These are phyloP conservation scores for Trametes polyzona DNA, from an alignment of 1,284 basidiomycete species.

Conservation along the genomic window DNA sequence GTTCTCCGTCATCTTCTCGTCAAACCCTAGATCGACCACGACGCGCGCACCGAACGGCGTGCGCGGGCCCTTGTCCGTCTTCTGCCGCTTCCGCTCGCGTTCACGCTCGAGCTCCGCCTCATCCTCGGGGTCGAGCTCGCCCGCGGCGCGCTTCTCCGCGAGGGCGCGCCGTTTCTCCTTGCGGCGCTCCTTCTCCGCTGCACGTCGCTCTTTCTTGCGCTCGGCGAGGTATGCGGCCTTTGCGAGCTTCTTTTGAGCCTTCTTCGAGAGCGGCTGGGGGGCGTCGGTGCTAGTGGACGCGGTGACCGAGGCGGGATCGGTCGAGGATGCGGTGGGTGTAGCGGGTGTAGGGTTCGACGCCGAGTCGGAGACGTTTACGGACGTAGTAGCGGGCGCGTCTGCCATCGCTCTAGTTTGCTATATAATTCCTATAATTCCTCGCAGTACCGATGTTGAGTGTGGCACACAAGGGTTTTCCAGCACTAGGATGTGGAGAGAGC, in stretches of 20 bases:
- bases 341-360: no score
- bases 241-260: slow-evolving; percentile 77
- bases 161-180: slow-evolving; percentile 65
- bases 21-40: slow-evolving; percentile 92
- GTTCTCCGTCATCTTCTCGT: slow-evolving; percentile 93
- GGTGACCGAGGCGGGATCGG: background rate
- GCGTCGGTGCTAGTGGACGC: background rate
- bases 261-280: slow-evolving; percentile 67
- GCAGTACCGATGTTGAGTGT: no score
- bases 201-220: slow-evolving; percentile 75
- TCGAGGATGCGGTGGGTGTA: no score
- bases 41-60: slow-evolving; percentile 73
- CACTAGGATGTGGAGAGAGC: background rate
- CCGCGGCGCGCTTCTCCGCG: slow-evolving; percentile 57
- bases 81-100: slow-evolving; percentile 49
- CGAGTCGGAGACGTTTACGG: background rate
- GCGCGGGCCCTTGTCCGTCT: slow-evolving; percentile 38
- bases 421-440: no score
- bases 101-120: no score
- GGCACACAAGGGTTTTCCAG: no score
- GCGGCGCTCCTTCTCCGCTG: slow-evolving; percentile 72
- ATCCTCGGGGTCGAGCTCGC: slow-evolving; percentile 51
- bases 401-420: no score
- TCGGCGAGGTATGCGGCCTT: slow-evolving; percentile 69
- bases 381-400: background rate